These are phyloP conservation scores for Dictyostelium intermedium DNA, from an alignment of 78 protist genomes.

Conservation along the genomic window DNA sequence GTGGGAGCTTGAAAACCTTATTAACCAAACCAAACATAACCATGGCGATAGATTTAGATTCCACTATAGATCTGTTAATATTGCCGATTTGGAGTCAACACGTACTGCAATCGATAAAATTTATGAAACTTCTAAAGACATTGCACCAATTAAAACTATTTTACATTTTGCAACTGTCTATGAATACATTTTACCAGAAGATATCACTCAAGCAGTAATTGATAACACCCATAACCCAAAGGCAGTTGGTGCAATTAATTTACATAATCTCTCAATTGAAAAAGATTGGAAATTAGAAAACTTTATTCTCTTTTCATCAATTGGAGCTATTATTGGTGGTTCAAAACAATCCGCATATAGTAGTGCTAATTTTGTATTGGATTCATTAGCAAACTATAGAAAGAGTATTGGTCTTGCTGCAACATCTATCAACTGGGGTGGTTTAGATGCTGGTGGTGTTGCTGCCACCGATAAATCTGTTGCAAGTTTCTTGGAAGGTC, in stretches of 20 bases:
- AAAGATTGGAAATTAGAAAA: conserved; percentile 6
- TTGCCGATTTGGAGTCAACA: neutral
- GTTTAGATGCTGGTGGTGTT: conserved; percentile 69
- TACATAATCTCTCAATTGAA: conserved; percentile 67
- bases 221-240: conserved; percentile 59
- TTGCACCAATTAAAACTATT: conserved; percentile 39
- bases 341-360: conserved; percentile 82
- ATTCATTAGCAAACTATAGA: conserved; percentile 65
- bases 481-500: conserved; percentile 8
- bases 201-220: neutral
- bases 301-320: conserved; percentile 81
- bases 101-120: neutral
- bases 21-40: neutral
- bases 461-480: conserved; percentile 50
- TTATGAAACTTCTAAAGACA: neutral
- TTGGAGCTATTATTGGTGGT: conserved; percentile 72
- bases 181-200: conserved; percentile 37
- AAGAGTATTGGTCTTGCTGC: conserved; percentile 38
- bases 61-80: conserved; percentile 25
- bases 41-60: neutral
- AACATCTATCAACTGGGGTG: conserved; percentile 78
- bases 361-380: conserved; percentile 88
- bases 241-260: conserved; percentile 77
- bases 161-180: conserved; percentile 79
- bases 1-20: conserved; percentile 46